phyloP scores from a whole-genome alignment of 805 yeast species.

The Barnettozyma siamensis region DNA sequence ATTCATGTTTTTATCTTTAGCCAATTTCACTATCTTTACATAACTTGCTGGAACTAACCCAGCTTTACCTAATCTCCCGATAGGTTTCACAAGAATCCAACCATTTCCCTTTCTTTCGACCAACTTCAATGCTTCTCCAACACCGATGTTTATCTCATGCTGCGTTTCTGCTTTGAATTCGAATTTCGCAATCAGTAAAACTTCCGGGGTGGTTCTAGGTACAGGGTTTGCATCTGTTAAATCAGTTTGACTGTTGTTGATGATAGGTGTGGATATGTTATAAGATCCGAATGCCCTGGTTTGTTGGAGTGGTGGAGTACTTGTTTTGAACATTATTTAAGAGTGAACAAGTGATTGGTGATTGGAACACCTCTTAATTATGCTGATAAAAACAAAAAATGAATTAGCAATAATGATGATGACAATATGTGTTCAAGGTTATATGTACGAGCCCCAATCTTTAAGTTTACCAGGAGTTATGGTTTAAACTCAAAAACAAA shows the following conservation, averaged over 20 bases:
- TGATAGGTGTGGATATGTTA: not conserved
- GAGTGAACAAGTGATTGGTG: no score
- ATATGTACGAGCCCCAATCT: no score
- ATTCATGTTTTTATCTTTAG: slow-evolving; percentile 23
- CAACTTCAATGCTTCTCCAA: slow-evolving; percentile 49
- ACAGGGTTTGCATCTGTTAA: not conserved
- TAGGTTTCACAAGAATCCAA: slow-evolving; percentile 52
- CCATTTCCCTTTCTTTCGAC: slow-evolving; percentile 44
- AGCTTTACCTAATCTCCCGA: slow-evolving; percentile 38
- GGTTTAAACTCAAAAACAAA: no score
- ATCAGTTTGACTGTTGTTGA: no score
- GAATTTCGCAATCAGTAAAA: slow-evolving; percentile 41
- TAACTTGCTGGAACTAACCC: slow-evolving; percentile 50
- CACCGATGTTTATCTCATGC: slow-evolving; percentile 39
- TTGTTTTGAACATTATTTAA: not conserved
- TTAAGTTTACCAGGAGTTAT: no score
- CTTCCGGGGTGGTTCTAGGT: slow-evolving; percentile 14
- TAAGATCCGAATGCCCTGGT: not conserved
- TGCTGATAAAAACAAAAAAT: no score
- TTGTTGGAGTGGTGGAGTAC: not conserved
- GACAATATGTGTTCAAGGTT: no score
- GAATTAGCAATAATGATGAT: no score
- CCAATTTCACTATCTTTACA: slow-evolving; percentile 38
- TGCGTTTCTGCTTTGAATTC: slow-evolving; percentile 38
- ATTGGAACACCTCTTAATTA: no score